Evolutionary conservation across 768 basidiomycete species (phyloP), one percentile per base, ranked within the genome.

Genomic region (Candolleomyces eurysporus): DNA sequence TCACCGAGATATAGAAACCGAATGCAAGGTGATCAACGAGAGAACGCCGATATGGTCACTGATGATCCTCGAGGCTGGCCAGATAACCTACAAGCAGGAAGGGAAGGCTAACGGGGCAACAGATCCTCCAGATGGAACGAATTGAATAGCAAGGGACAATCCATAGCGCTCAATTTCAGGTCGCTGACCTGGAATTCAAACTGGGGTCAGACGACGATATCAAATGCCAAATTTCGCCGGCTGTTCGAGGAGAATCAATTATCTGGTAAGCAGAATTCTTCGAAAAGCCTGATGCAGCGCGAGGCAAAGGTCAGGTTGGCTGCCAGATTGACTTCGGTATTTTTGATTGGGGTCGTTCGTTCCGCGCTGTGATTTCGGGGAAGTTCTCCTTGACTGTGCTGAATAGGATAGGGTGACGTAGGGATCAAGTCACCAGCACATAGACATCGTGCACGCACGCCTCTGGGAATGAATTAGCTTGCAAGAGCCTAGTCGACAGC

Each of bases 261-360:
- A 56, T 43, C 40, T 26, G 54, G 52, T 50, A 50, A 53, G 52
- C 19, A 36, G 39, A 21, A 39, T 53, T 36, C 52, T 5, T 39
- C 17, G 22, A 36, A 43, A 56, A 39, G 54, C 39, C 39, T 56
- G 54, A 56, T 56, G 54, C 40, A 56, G 26, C 54, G 54, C 54
- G 54, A 56, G 54, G 54, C 54, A 39, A 50, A 56, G 54, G 54
- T 56, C 54, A 56, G 54, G 54, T 43, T 43, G 54, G 36, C 39
- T 43, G 16, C 11, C 22, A 11, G 22, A 43, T 56, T 56, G 54
- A 17, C 54, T 42, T 56, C 54, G 54, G 54, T 56, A 19, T 43
- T 39, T 56, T 56, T 56, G 39, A 21, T 43, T 30, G n/a, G 49
- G 22, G 52, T 53, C 16, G 11, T 32, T 40, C 54, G 54, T 56